These are phyloP conservation scores for Globisporangium polare DNA, from an alignment of 352 stramenopile species.

Conservation along the genomic window DNA sequence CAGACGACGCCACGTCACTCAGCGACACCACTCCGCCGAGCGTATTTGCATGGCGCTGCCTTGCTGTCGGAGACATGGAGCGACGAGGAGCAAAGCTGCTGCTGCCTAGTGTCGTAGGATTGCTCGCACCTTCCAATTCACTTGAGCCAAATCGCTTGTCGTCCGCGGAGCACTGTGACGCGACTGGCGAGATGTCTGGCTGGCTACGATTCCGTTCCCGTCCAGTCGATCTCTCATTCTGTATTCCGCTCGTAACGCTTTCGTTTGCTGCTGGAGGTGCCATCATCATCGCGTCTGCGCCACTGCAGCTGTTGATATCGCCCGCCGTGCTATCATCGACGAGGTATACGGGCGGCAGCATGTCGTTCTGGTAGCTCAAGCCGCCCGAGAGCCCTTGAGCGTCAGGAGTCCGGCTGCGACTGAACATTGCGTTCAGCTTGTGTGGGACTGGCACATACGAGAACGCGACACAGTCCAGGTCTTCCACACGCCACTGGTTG, in stretches of 20 bases:
- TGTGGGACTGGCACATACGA: conserved; percentile 76
- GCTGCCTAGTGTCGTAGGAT: neutral
- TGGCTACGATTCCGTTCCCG: conserved; percentile 1
- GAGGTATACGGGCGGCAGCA: conserved; percentile 72
- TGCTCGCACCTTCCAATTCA: conserved; percentile 2
- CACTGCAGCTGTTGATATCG: conserved; percentile 3
- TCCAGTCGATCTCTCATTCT: neutral
- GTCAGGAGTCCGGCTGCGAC: neutral
- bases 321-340: conserved; percentile 59
- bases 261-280: neutral
- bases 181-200: conserved; percentile 21
- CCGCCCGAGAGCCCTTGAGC: neutral
- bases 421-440: conserved; percentile 66
- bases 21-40: conserved; percentile 10
- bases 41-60: neutral
- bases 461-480: conserved; percentile 81
- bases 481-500: conserved; percentile 85
- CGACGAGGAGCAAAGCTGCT: conserved; percentile 3
- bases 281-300: neutral
- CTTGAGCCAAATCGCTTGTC: conserved; percentile 10
- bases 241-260: neutral
- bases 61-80: conserved; percentile 9
- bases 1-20: conserved; percentile 56
- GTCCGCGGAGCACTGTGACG: conserved; percentile 26
- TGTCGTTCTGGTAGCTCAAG: conserved; percentile 16